Evolutionary conservation across 176 grass and related monocot genomes (phyloP).

Genomic region (Aegilops sharonensis): DNA sequence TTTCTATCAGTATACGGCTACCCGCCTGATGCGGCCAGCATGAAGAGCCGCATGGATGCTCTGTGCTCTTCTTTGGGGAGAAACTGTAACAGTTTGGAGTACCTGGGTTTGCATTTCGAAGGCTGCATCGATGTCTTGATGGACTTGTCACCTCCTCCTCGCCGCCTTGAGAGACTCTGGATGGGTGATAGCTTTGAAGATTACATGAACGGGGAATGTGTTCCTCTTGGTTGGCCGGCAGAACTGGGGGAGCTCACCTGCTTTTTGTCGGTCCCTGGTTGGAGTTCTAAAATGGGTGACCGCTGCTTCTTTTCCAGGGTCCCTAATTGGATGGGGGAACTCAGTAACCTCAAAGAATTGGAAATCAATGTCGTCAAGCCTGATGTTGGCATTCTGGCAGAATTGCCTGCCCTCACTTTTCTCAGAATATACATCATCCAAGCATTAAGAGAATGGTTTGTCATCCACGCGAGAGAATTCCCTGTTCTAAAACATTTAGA

Average conservation of each 20-base stretch:
- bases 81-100: not conserved
- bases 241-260: too few species aligned
- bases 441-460: accelerated
- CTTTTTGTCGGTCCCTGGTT: not conserved
- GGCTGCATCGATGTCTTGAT: not conserved
- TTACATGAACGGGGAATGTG: too few species aligned
- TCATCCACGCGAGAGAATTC: not conserved
- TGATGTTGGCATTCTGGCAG: not conserved
- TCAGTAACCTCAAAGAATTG: not conserved
- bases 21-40: accelerated
- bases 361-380: not conserved
- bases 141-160: not conserved
- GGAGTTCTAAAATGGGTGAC: accelerated
- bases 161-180: not conserved
- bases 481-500: not conserved
- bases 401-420: not conserved
- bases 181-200: too few species aligned
- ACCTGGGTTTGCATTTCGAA: not conserved
- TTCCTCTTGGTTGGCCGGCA: too few species aligned
- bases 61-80: not conserved
- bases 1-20: accelerated
- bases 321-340: not conserved
- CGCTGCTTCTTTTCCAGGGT: not conserved
- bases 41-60: not conserved
- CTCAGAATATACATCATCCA: not conserved